phyloP scores from a whole-genome alignment of 2,329 filamentous ascomycete species.

The Colletotrichum brevisporum region DNA sequence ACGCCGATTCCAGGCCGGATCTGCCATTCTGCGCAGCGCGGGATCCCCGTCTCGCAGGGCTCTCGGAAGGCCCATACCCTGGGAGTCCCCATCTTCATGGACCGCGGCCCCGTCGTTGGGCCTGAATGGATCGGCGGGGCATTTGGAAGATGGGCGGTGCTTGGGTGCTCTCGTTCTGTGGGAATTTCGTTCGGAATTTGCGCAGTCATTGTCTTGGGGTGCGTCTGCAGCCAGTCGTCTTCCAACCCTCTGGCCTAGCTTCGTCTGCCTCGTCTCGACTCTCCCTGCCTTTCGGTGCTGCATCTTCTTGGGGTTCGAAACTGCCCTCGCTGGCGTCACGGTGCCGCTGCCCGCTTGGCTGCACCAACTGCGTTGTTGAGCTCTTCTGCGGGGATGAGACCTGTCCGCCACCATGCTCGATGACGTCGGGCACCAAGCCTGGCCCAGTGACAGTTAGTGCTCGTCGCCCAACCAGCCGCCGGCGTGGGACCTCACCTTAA shows the following conservation, averaged over 20 bases:
- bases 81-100: conserved; percentile 2
- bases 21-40: neutral
- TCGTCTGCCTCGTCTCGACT: neutral
- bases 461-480: conserved; percentile 31
- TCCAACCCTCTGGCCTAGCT: neutral
- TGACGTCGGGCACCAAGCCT: conserved; percentile 38
- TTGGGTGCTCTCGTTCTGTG: conserved; percentile 12
- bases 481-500: conserved; percentile 7
- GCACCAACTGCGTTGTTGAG: neutral
- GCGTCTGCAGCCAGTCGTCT: too few relatives aligned
- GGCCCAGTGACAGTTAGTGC: conserved; percentile 24
- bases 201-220: conserved; percentile 6
- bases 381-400: conserved; percentile 19
- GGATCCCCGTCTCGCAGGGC: neutral
- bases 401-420: conserved; percentile 38
- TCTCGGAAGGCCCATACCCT: conserved; percentile 8
- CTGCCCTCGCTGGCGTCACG: conserved; percentile 18
- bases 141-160: conserved; percentile 28
- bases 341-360: neutral
- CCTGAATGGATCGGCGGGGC: conserved; percentile 36
- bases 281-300: neutral
- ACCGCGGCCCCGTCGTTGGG: conserved; percentile 30
- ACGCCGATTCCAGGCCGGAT: conserved; percentile 13
- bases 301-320: conserved; percentile 4
- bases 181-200: conserved; percentile 22